phyloP scores from a whole-genome alignment of 2,329 filamentous ascomycete genomes.

The Madurella mycetomatis region DNA sequence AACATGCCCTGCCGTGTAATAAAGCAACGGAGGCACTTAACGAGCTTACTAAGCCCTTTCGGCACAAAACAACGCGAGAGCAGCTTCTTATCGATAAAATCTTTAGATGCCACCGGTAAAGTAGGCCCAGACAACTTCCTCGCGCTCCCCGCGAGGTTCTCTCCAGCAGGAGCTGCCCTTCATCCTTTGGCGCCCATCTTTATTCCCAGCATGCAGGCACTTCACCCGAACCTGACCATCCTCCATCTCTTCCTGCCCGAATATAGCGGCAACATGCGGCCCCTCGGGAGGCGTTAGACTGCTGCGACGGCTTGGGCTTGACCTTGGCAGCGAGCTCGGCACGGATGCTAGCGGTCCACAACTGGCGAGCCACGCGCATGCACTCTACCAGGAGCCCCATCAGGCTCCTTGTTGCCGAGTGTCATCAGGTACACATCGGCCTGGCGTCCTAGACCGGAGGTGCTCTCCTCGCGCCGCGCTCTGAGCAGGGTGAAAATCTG shows the following conservation, averaged over 20 bases:
- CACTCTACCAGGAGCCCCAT: constrained; percentile 3
- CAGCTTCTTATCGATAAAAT: no score
- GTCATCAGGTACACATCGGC: constrained; percentile 94
- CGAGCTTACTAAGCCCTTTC: no score
- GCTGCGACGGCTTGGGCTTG: constrained; percentile 79
- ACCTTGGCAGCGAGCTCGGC: constrained; percentile 85
- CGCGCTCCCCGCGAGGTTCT: no score
- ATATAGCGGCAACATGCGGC: constrained; percentile 81
- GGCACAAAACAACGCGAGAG: no score
- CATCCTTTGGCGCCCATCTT: neutral
- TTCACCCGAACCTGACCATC: constrained; percentile 84
- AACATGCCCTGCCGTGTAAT: no score
- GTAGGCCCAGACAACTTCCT: neutral
- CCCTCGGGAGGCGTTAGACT: constrained; percentile 88
- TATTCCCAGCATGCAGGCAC: constrained; percentile 74
- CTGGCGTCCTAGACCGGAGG: constrained; percentile 51
- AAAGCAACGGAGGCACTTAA: no score
- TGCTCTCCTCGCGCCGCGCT: constrained; percentile 51
- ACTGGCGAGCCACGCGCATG: constrained; percentile 22
- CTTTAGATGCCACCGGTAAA: no score
- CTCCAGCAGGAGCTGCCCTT: constrained; percentile 10
- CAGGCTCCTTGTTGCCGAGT: constrained; percentile 77
- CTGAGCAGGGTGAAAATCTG: no score
- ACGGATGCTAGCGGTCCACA: constrained; percentile 87
- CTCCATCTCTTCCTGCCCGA: constrained; percentile 80